phyloP scores from a whole-genome alignment of 148 eudicot species.

The Selenicereus undatus region DNA sequence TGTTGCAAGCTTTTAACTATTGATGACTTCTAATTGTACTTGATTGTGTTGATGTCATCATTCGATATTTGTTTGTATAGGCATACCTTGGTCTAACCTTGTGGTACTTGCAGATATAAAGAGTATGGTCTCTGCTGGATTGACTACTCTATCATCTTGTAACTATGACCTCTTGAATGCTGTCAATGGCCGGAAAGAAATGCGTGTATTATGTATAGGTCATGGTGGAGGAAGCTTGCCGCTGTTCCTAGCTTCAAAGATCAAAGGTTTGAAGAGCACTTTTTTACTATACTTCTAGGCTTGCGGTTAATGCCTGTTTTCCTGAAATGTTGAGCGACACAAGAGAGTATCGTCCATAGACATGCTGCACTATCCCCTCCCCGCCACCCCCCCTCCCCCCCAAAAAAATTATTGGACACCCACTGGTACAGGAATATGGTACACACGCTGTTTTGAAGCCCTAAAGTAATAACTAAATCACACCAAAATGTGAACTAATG shows the following conservation, averaged over 20 bases:
- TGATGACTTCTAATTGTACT: not conserved
- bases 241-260: slow-evolving; percentile 64
- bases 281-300: not conserved
- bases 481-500: too few species aligned
- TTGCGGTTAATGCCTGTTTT: not conserved
- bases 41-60: not conserved
- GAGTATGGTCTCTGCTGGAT: slow-evolving; percentile 87
- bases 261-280: slow-evolving; percentile 48
- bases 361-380: too few species aligned
- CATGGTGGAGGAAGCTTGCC: slow-evolving; percentile 99
- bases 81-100: slow-evolving; percentile 1
- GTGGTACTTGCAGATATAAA: slow-evolving; percentile 53
- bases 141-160: slow-evolving; percentile 56
- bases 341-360: not conserved
- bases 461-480: too few species aligned
- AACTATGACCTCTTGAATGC: slow-evolving; percentile 59
- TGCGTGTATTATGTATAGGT: slow-evolving; percentile 82
- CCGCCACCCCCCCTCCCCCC: too few species aligned
- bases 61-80: not conserved
- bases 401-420: too few species aligned
- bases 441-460: too few species aligned
- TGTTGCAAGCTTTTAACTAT: not conserved
- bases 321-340: not conserved
- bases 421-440: too few species aligned
- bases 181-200: slow-evolving; percentile 41